A percentile compares a stretch with the other conserved stretches of the same genome.
These are phyloP conservation scores for Furcasterigmium sp. DNA, from an alignment of 2,329 filamentous ascomycete genomes.

Conservation along the genomic window DNA sequence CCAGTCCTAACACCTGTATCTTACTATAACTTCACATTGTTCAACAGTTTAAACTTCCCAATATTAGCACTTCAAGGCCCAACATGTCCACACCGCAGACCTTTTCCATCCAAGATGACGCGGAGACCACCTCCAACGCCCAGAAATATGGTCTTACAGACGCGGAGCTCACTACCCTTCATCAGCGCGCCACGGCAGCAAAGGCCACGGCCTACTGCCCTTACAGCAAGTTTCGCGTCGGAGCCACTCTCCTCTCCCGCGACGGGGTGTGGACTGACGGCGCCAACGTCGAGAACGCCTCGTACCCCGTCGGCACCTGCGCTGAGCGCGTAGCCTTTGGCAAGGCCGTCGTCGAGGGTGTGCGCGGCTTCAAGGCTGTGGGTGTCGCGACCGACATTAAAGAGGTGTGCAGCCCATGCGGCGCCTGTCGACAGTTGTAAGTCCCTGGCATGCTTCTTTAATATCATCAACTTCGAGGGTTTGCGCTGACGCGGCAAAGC, in stretches of 20 bases:
- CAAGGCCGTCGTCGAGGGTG: slow-evolving; percentile 63
- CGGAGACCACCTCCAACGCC: slow-evolving; percentile 22
- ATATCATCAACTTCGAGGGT: background rate
- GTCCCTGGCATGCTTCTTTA: no score
- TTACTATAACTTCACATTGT: no score
- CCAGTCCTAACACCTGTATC: no score
- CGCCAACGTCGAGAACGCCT: slow-evolving; percentile 89
- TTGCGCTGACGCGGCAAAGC: slow-evolving; percentile 19
- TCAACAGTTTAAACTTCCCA: no score
- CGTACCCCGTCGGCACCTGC: slow-evolving; percentile 92
- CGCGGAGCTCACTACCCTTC: slow-evolving; percentile 61
- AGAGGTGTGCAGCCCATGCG: slow-evolving; percentile 72
- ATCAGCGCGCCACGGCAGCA: slow-evolving; percentile 59
- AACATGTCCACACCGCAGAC: slow-evolving; percentile 10
- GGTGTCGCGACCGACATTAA: slow-evolving; percentile 78
- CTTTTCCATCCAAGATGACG: slow-evolving; percentile 18
- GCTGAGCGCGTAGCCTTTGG: slow-evolving; percentile 88
- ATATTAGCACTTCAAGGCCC: slow-evolving; percentile 1
- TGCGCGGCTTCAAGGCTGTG: slow-evolving; percentile 64
- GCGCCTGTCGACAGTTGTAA: slow-evolving; percentile 93
- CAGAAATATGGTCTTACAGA: slow-evolving; percentile 45
- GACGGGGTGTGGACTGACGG: slow-evolving; percentile 59
- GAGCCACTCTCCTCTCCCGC: slow-evolving; percentile 64
- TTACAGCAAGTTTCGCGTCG: slow-evolving; percentile 89
- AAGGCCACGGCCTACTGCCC: slow-evolving; percentile 84